Evolutionary conservation across 169 alveolate species (phyloP).

Genomic region (Plasmodium relictum): DNA sequence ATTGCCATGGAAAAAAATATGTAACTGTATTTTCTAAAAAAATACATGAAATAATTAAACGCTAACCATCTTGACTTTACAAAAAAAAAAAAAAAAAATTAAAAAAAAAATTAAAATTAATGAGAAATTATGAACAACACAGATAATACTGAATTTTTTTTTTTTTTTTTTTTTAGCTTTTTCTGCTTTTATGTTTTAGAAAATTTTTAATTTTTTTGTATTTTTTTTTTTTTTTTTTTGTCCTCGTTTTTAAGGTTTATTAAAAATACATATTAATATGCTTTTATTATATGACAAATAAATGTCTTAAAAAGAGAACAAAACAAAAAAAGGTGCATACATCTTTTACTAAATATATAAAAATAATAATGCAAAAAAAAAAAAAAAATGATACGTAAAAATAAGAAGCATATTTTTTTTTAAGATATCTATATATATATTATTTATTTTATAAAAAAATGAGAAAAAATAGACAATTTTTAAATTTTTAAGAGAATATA

Average conservation of each 20-base stretch:
- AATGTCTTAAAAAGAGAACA: background rate
- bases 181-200: background rate
- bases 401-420: no score
- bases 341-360: background rate
- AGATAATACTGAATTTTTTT: background rate
- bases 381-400: no score
- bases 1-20: no score
- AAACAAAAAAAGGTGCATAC: background rate
- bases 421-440: no score
- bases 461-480: no score
- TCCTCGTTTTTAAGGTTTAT: no score
- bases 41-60: no score
- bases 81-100: slow-evolving; percentile 9
- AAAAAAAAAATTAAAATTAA: slow-evolving; percentile 2
- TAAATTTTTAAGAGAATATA: no score
- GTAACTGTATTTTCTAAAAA: no score
- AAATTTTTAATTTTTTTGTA: slow-evolving; percentile 1
- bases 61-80: slow-evolving; percentile 21
- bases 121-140: slow-evolving; percentile 14
- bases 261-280: background rate
- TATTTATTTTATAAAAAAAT: no score
- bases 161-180: slow-evolving; percentile 1
- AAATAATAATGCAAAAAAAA: no score
- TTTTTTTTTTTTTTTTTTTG: slow-evolving; percentile 4
- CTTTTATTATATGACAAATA: background rate